Evolutionary conservation across 2,329 filamentous ascomycete species (phyloP), one percentile per base, ranked within the genome.

Genomic region (Paraphaeosphaeria minitans): DNA sequence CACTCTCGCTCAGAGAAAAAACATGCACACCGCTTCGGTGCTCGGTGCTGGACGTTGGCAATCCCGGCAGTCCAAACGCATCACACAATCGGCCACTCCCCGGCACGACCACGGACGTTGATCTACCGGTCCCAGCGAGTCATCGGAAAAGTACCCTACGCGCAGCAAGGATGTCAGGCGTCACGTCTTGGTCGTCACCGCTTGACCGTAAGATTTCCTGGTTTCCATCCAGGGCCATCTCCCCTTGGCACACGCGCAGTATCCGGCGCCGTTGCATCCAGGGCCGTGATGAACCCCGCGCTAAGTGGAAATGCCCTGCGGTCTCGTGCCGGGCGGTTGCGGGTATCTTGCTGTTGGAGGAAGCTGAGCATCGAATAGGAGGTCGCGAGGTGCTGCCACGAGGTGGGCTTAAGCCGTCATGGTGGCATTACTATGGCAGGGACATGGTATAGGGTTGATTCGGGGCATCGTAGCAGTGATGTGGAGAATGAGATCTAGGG

Each of bases 271-370:
- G 21, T 37, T 37, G 3, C 27, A 27, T 29, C 46, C 24, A 37
- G 48, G 10, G 14, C 21, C 19, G 49, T 37, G 47, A 29, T 37
- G 21, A 9, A 3, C 29, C 41, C 41, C 41, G 41, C 41, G 19
- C 4, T 21, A 21, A 22, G 41, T 43, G 41, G 19, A 46, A 2
- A 21, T 29, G 43, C 33, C 31, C n/a, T 42, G 13, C 41, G 39
- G 19, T 29, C 51, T 29, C 51, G 51, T 53, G 51, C 51, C 41
- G 35, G 41, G 51, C 41, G 51, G 27, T n/a, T 45, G 51, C 51
- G 51, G 51, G 14, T 35, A 29, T 13, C 16, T 53, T 53, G 27
- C 51, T 41, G 24, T 19, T 27, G 42, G 39, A 33, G 50, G 37
- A 41, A 7, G 21, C 3, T 31, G 3, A n/a, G 41, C 27, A 41